Conservation (phyloP, 1,139 yeast species). For the Yamadazyma songkhlaensis region DNA sequence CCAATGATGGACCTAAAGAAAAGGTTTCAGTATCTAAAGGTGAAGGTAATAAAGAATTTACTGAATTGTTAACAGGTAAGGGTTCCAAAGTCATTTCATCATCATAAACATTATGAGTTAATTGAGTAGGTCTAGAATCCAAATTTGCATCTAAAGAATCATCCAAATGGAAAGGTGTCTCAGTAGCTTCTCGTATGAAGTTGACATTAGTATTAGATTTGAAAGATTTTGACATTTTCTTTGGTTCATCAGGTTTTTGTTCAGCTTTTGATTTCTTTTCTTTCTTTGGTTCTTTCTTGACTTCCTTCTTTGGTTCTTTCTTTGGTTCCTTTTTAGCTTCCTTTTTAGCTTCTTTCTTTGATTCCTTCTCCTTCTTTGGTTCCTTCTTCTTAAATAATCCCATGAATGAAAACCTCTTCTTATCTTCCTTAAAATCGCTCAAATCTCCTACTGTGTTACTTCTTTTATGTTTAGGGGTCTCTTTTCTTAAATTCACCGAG, state of each 20-base stretch:
- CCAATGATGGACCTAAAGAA: not conserved
- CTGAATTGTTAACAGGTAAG: constrained; percentile 10
- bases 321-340: constrained; percentile 5
- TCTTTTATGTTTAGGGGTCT: constrained; percentile 22
- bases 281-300: constrained; percentile 5
- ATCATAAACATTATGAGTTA: constrained; percentile 21
- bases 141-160: constrained; percentile 19
- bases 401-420: constrained; percentile 41
- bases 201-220: constrained; percentile 22
- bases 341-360: constrained; percentile 4
- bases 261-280: not conserved
- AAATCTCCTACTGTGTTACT: constrained; percentile 26
- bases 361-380: constrained; percentile 4
- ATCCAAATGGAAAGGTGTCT: constrained; percentile 14
- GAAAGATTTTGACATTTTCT: constrained; percentile 12
- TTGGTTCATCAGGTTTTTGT: constrained; percentile 4
- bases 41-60: constrained; percentile 2
- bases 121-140: constrained; percentile 27
- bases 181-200: constrained; percentile 35
- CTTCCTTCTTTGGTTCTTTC: constrained; percentile 3
- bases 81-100: constrained; percentile 28
- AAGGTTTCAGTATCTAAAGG: not conserved
- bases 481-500: constrained; percentile 17
- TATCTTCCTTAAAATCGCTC: constrained; percentile 16
- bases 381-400: constrained; percentile 27